Conservation (phyloP, 352 stramenopile species). For the Globisporangium recalcitrans region DNA sequence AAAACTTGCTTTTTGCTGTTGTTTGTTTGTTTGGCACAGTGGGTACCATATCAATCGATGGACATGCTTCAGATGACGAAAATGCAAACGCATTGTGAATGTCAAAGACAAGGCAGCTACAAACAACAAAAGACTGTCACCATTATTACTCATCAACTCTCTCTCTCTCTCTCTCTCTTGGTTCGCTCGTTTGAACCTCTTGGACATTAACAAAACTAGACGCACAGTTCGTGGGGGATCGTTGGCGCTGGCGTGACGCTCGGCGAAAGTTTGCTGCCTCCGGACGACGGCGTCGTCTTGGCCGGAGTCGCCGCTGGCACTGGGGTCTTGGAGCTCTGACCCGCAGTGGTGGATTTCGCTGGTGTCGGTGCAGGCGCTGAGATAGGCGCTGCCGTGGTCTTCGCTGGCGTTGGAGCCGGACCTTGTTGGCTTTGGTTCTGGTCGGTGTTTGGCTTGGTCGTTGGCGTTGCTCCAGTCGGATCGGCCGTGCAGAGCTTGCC, state of each 20-base stretch:
- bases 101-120: too few relatives aligned
- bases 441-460: conserved; percentile 2
- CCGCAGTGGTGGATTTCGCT: not conserved
- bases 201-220: conserved; percentile 11
- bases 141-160: not conserved
- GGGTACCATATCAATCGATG: too few relatives aligned
- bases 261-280: not conserved
- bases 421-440: conserved; percentile 3
- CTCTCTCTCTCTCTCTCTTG: not conserved
- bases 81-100: too few relatives aligned
- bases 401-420: conserved; percentile 13
- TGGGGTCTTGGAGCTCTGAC: not conserved
- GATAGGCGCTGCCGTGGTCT: conserved; percentile 9
- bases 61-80: too few relatives aligned
- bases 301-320: conserved; percentile 10
- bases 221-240: conserved; percentile 15
- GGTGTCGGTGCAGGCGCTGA: conserved; percentile 3
- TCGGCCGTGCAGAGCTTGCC: conserved; percentile 29
- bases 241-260: conserved; percentile 8
- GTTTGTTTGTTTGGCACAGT: not conserved
- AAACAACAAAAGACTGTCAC: not conserved
- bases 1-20: conserved; percentile 1
- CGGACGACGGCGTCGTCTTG: conserved; percentile 6
- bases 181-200: not conserved
- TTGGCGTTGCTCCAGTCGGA: conserved; percentile 10